Evolutionary conservation across 208 protist genomes (phyloP), one percentile per base, ranked within the genome.

Genomic region (Acanthamoeba pearcei): DNA sequence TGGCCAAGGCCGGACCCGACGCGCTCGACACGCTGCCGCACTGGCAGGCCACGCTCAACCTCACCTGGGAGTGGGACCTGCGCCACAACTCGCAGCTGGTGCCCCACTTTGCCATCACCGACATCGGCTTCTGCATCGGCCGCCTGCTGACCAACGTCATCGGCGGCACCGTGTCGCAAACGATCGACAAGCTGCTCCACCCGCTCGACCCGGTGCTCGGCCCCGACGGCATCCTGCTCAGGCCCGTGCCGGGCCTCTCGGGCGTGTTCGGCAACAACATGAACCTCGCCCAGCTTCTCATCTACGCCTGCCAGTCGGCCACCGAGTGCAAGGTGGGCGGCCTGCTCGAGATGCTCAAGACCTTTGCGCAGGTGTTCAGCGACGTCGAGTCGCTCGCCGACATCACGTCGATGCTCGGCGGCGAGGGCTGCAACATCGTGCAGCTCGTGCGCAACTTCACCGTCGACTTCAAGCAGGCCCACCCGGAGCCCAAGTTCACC

Each of bases 231-330:
- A 17, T 94, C 46, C 68, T 94, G 15, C 70, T 94, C 49, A 78
- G 68, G 70, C 90, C 90, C 32, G 64, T 94, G 10, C 90, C 90
- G 68, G 90, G 90, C 68, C 62, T 94, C 35, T 94, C 90, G n/a
- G 51, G 64, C 51, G 70, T 94, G 49, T 94, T 94, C 22, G 90
- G 90, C 38, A 38, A 78, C 70, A 42, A 94, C 68, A 19, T 94
- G n/a, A 94, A 94, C 90, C 5, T 66, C 9, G 10, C 82, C 17
- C 90, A 83, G 51, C 51, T 94, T 29, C 42, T 83, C 42, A 42
- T 57, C 70, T 94, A 70, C 49, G 42, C 55, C 9, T 94, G 90
- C 90, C 8, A 83, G 90, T 8, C 64, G 19, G 49, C 22, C 68
- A 19, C 29, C 68, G 68, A 94, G 10, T 94, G 90, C 53, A 12